Evolutionary conservation across 2,329 filamentous ascomycete genomes (phyloP).

Genomic region (Diaporthe longicolla): DNA sequence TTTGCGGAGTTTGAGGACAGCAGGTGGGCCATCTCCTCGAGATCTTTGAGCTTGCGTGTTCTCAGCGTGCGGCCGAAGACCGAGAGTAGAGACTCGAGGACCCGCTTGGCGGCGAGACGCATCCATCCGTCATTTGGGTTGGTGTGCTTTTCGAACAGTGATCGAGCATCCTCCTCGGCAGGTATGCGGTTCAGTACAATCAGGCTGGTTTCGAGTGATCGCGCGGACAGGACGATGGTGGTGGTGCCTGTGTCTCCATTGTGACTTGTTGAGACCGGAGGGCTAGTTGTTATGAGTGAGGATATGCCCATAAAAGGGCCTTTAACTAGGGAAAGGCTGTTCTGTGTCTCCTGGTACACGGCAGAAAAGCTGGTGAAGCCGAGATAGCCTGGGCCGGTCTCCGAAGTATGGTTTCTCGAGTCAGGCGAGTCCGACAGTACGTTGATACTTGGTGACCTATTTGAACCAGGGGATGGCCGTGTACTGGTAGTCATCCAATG

Average conservation of each 20-base stretch:
- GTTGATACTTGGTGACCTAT: not conserved
- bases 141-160: conserved; percentile 44
- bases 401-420: conserved; percentile 2
- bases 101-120: conserved; percentile 47
- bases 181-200: conserved; percentile 56
- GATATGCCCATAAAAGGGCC: conserved; percentile 39
- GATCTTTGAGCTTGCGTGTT: conserved; percentile 46
- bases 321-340: conserved; percentile 54
- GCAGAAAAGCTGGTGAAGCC: conserved; percentile 60
- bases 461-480: not conserved
- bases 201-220: conserved; percentile 55
- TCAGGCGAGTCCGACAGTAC: conserved; percentile 25
- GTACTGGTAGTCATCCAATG: not conserved
- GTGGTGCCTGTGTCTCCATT: not conserved
- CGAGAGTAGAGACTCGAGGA: conserved; percentile 52
- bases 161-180: conserved; percentile 44
- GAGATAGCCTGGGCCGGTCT: conserved; percentile 55
- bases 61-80: conserved; percentile 51
- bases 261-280: not conserved
- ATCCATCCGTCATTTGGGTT: conserved; percentile 53
- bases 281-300: not conserved
- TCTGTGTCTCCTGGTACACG: conserved; percentile 59
- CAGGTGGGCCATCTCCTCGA: conserved; percentile 54
- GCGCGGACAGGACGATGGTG: conserved; percentile 44
- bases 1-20: conserved; percentile 56